Conservation (phyloP, 2,329 filamentous ascomycete genomes). For the Helotiales sp. region DNA sequence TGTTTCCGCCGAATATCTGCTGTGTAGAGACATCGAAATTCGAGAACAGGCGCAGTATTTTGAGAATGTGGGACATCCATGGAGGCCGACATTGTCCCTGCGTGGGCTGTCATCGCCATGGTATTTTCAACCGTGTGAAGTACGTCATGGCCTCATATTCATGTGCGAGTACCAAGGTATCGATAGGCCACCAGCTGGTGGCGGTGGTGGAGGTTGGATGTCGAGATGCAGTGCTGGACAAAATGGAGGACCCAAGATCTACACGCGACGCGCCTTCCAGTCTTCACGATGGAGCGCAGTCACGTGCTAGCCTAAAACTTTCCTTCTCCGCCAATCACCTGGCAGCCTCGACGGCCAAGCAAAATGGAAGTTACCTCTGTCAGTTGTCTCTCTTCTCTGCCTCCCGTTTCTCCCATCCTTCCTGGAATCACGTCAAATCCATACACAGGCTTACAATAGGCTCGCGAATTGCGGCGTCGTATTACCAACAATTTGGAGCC, state of each 20-base stretch:
- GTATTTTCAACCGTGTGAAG: not conserved
- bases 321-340: not conserved
- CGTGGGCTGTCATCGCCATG: constrained; percentile 24
- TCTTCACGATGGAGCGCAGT: not conserved
- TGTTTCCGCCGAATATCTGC: constrained; percentile 84
- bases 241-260: not conserved
- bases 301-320: not conserved
- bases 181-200: not conserved
- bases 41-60: constrained; percentile 75
- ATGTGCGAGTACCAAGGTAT: not conserved
- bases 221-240: not conserved
- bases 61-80: constrained; percentile 38
- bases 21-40: constrained; percentile 86
- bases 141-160: constrained; percentile 20
- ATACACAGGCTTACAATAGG: not conserved
- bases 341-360: not conserved
- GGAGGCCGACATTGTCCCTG: constrained; percentile 21
- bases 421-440: not conserved
- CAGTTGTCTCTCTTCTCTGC: no score
- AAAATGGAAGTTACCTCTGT: not conserved
- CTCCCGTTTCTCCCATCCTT: not conserved
- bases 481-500: not conserved
- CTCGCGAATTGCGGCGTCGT: not conserved
- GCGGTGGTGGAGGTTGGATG: not conserved
- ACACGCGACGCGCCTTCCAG: not conserved